A percentile compares a stretch with the other conserved stretches of the same genome.
Evolutionary conservation across 306 rosid species (phyloP).

Genomic region (Sicyos edulis): DNA sequence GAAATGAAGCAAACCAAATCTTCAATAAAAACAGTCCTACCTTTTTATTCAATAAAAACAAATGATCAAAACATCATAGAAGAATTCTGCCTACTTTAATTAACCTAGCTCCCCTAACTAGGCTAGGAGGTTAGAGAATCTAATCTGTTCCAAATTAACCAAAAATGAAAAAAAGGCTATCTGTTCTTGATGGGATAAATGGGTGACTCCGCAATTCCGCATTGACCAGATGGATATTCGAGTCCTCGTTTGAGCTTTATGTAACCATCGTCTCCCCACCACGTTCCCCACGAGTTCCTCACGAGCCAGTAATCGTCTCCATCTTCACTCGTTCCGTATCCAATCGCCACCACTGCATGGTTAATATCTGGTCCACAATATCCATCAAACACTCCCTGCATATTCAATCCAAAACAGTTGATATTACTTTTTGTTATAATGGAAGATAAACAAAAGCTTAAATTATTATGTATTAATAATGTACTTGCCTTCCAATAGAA

Average conservation of each 20-base stretch:
- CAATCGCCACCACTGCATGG: constrained; percentile 78
- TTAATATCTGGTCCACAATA: constrained; percentile 48
- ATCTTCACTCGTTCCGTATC: constrained; percentile 61
- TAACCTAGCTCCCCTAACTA: no score
- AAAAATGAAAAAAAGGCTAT: no score
- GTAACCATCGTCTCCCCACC: constrained; percentile 83
- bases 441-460: no score
- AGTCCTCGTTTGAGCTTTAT: constrained; percentile 50
- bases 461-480: background rate
- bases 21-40: no score
- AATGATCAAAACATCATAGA: no score
- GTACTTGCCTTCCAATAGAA: constrained; percentile 35
- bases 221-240: constrained; percentile 36
- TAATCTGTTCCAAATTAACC: no score
- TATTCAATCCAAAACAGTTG: no score
- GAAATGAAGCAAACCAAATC: no score
- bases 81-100: no score
- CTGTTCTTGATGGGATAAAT: constrained; percentile 52
- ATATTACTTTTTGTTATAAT: no score
- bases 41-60: no score
- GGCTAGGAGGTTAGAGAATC: no score
- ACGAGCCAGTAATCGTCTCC: constrained; percentile 77
- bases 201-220: constrained; percentile 43
- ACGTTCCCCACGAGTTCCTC: constrained; percentile 67
- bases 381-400: constrained; percentile 70